Evolutionary conservation across 139 green algal genomes (phyloP).

Genomic region (Ettlia oleoabundans): DNA sequence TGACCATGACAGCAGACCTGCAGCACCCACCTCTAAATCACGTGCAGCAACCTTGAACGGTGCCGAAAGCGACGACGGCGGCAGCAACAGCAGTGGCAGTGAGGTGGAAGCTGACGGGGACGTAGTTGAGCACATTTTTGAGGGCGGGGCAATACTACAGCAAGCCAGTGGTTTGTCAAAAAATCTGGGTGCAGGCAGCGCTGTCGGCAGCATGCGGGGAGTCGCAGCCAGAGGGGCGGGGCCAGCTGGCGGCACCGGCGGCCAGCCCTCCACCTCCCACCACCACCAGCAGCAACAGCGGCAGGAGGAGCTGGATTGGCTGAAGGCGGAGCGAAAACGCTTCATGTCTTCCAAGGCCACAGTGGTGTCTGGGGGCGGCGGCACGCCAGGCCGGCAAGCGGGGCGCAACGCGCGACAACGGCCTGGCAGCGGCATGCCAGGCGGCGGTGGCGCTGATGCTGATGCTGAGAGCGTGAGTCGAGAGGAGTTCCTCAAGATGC

Average conservation of each 20-base stretch:
- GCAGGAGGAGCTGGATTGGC: neutral
- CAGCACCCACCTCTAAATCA: neutral
- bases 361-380: neutral
- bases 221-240: neutral
- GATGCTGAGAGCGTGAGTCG: slow-evolving; percentile 33
- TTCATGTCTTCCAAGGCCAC: slow-evolving; percentile 74
- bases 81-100: slow-evolving; percentile 12
- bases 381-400: slow-evolving; percentile 6
- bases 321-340: slow-evolving; percentile 49
- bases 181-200: neutral
- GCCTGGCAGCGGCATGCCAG: neutral
- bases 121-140: slow-evolving; percentile 40
- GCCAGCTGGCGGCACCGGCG: neutral
- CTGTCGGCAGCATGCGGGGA: neutral
- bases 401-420: too few relatives aligned
- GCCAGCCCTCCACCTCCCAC: neutral
- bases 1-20: slow-evolving; percentile 26
- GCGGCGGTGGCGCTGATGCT: neutral
- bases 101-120: neutral
- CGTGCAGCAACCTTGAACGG: too few relatives aligned
- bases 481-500: slow-evolving; percentile 60
- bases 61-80: neutral
- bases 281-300: neutral
- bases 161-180: too few relatives aligned
- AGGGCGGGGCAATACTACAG: neutral